A percentile compares a stretch with the other conserved stretches of the same genome.
Conservation (phyloP, 768 basidiomycete genomes). For the Hericium rajendrae region DNA sequence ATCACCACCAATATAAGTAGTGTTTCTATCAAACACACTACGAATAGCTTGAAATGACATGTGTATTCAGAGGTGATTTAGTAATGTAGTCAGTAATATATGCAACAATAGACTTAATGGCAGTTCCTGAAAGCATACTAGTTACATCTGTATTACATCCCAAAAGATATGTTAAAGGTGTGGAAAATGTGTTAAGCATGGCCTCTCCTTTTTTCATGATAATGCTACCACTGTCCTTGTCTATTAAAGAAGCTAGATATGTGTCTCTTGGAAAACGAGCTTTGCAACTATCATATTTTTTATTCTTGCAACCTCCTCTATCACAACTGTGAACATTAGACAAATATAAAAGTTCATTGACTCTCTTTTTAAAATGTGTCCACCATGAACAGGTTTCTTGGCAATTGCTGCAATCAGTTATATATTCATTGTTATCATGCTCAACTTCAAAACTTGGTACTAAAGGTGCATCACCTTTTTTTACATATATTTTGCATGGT, state of each 20-base stretch:
- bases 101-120: constrained; percentile 27
- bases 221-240: constrained; percentile 19
- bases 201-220: constrained; percentile 23
- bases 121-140: constrained; percentile 29
- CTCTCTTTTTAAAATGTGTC: neutral
- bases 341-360: constrained; percentile 5
- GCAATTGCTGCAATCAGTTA: neutral
- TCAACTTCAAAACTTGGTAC: too few species aligned
- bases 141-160: constrained; percentile 32
- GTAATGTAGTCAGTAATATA: constrained; percentile 38
- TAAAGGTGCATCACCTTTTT: too few species aligned
- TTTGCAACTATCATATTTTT: constrained; percentile 21
- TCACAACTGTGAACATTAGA: constrained; percentile 2
- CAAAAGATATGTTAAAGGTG: constrained; percentile 23
- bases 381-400: neutral
- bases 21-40: constrained; percentile 16
- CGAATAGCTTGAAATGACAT: constrained; percentile 25
- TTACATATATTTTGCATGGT: too few species aligned
- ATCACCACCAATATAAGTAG: constrained; percentile 14
- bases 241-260: constrained; percentile 19
- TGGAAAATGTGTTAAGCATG: constrained; percentile 28
- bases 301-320: constrained; percentile 21
- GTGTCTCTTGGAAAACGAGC: constrained; percentile 27
- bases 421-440: too few species aligned
- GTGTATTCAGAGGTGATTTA: constrained; percentile 29